Percentiles rank a stretch among this genome's conserved stretches.
phyloP scores from a whole-genome alignment of 2,329 filamentous ascomycete species.

The Microcera coccophila region DNA sequence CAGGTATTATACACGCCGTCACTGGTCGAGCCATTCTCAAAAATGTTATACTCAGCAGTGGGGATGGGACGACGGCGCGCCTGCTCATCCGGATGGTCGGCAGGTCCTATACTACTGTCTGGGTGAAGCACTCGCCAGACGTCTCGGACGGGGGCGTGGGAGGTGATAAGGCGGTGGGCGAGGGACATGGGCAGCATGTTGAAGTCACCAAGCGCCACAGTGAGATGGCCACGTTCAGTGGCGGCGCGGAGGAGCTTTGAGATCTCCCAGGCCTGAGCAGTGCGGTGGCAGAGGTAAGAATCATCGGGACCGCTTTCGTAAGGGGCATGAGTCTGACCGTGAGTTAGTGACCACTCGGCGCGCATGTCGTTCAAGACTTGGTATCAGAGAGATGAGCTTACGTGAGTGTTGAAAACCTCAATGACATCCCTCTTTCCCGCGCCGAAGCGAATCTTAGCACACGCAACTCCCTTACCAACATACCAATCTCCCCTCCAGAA shows the following conservation, averaged over 20 bases:
- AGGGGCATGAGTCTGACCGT: slow-evolving; percentile 66
- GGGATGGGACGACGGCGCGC: slow-evolving; percentile 65
- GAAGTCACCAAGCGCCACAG: slow-evolving; percentile 86
- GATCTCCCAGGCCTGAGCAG: slow-evolving; percentile 92
- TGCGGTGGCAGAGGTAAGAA: slow-evolving; percentile 85
- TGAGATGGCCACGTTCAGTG: slow-evolving; percentile 74
- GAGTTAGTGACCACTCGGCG: slow-evolving; percentile 1
- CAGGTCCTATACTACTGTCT: slow-evolving; percentile 73
- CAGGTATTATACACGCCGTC: slow-evolving; percentile 87
- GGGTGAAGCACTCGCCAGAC: slow-evolving; percentile 83
- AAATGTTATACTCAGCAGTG: slow-evolving; percentile 71
- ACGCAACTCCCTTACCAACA: slow-evolving; percentile 90
- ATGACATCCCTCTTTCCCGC: slow-evolving; percentile 61
- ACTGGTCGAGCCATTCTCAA: slow-evolving; percentile 80
- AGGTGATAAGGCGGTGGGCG: slow-evolving; percentile 76
- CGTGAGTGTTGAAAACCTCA: slow-evolving; percentile 91
- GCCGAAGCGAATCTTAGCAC: slow-evolving; percentile 72
- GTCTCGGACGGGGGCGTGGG: slow-evolving; percentile 73
- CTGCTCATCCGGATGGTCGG: slow-evolving; percentile 63
- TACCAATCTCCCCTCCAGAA: slow-evolving; percentile 96
- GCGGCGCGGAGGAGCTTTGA: slow-evolving; percentile 83
- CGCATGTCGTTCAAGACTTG: not conserved
- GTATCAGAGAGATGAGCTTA: slow-evolving; percentile 34
- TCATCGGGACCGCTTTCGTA: slow-evolving; percentile 78
- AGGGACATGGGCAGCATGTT: slow-evolving; percentile 91